Evolutionary conservation across 257 asterid species (phyloP), one percentile per base, ranked within the genome.

Genomic region (Cinchona pubescens): DNA sequence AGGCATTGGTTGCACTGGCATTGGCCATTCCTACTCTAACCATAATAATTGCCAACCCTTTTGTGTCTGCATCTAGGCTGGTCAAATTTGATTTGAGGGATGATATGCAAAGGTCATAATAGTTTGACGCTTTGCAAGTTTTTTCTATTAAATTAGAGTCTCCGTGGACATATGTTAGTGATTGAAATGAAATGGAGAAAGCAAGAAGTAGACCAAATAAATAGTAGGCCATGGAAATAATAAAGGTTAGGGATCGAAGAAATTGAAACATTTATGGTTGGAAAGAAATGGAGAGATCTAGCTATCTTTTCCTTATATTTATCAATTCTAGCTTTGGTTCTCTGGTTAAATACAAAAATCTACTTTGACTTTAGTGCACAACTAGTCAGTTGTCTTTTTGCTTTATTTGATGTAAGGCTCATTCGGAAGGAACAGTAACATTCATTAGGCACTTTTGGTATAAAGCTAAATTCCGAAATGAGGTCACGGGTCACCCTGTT

Each of bases 71-170:
- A 66, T 86, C 80, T 0, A 81, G 75, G 61, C 93, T 86, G 27
- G 85, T 84, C 37, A 85, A 56, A 37, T 89, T 87, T 5, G 96
- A 92, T 80, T 80, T 83, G 53, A 94, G 85, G 19, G 94, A 85
- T n/a, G 96, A 88, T 0, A 90, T 79, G 46, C 98, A 94, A 2
- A 94, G 90, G 14, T 89, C 93, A 45, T 86, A 94, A 88, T 94
- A 85, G 38, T 86, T 86, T 45, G 98, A 89, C 83, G 18, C 83
- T 61, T 85, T 87, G 87, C 98, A 94, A 18, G 96, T 92, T 37
- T 82, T 85, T 64, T 86, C 86, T 37, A 94, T 92, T 64, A 94
- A 75, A 73, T 85, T 82, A 15, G 86, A 37, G 76, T 74, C 79
- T 5, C 76, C 82, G 43, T 76, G 55, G 21, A 78, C 79, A 19